Conservation (phyloP, 495 filamentous ascomycete genomes). For the Cercophora sp. region DNA sequence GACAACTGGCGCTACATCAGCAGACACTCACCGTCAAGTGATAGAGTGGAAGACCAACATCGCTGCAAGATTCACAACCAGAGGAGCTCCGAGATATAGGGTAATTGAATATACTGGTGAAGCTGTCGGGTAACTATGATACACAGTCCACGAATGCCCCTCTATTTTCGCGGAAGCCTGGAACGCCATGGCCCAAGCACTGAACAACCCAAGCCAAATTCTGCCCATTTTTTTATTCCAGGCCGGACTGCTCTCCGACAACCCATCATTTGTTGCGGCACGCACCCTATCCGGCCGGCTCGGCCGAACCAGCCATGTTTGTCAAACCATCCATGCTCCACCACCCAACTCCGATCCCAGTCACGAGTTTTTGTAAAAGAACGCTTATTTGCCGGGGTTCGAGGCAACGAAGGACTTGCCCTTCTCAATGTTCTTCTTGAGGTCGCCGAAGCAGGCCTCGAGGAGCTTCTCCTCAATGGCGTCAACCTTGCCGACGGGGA, state of each 20-base stretch:
- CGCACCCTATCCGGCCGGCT: constrained; percentile 1
- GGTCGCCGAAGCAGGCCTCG: constrained; percentile 74
- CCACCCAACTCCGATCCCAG: not conserved
- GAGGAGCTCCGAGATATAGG: too few species aligned
- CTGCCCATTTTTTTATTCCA: not conserved
- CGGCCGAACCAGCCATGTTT: not conserved
- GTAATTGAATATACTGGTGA: constrained; percentile 10
- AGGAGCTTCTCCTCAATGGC: constrained; percentile 85
- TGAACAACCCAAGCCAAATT: constrained; percentile 2
- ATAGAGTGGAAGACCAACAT: not conserved
- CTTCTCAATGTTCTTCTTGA: constrained; percentile 74
- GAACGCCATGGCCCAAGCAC: constrained; percentile 5
- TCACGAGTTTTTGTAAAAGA: not conserved
- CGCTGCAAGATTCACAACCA: not conserved
- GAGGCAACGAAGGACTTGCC: constrained; percentile 47
- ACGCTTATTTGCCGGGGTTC: constrained; percentile 52
- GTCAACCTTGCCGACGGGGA: constrained; percentile 75
- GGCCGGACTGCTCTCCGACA: constrained; percentile 10
- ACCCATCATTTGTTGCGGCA: not conserved
- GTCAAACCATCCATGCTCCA: not conserved
- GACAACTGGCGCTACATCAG: too few species aligned
- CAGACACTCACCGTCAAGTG: too few species aligned
- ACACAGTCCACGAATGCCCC: constrained; percentile 9
- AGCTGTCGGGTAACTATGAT: constrained; percentile 16
- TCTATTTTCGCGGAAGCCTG: constrained; percentile 7